Evolutionary conservation across 441 rosid species (phyloP), one percentile per base, ranked within the genome.

Genomic region (Adansonia gregorii): DNA sequence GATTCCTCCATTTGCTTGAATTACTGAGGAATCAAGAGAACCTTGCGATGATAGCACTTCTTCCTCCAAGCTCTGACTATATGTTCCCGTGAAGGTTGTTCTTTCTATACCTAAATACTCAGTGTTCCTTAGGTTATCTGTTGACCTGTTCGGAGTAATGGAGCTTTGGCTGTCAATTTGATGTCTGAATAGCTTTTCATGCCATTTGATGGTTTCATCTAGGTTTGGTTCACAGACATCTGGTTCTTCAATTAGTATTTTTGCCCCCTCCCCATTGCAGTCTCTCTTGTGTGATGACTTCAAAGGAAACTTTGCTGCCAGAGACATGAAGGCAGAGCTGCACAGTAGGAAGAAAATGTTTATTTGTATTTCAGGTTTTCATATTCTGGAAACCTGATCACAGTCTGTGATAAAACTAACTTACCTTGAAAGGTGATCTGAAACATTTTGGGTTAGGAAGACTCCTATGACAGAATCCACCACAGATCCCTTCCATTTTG

Each of bases 401-500:
- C 63, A 65, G 68, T 75, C 45, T 8, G 67, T 76, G 73, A 78
- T 58, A 48, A 64, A 66, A 77, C 31, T 59, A 64, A 78, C 72
- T 81, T 86, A 97, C 99, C 99, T 97, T 78, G 99, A 97, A 55
- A 97, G 98, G 78, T 94, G 98, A 84, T 97, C 99, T 48, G 99
- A 86, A 73, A 97, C 99, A 82, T 97, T 97, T 76, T 97, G 99
- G 60, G 99, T 97, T 39, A 97, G 94, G 86, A 94, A 97, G 48
- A 97, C 99, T 76, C 99, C 98, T 54, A 94, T 86, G 48, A 97
- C 97, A 0, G 99, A 97, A 83, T 97, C 99, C 74, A 97, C 97
- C 77, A 97, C 97, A 2, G 99, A 97, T 74, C 99, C 99, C 82
- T 97, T 97, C 99, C 99, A 97, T 78, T 84, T 87, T 15, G 98